Percentiles rank a stretch among this genome's conserved stretches.
phyloP scores from a whole-genome alignment of 1,284 basidiomycete species.

The Ceratobasidium sp. region DNA sequence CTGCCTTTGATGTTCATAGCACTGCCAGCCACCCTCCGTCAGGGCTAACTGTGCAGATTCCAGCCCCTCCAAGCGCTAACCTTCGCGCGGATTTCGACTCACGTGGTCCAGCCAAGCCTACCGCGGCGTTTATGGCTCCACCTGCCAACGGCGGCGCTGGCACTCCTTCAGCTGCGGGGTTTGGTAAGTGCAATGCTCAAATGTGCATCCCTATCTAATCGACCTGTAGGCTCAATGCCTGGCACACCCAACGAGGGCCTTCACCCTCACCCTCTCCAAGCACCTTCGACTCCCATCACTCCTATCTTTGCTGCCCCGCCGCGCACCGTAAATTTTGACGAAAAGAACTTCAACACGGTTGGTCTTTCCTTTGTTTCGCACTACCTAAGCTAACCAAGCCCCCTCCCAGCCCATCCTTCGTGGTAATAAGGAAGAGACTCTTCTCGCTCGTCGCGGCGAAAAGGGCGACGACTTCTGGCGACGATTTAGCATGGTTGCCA shows the following conservation, averaged over 20 bases:
- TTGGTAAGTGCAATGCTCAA: constrained; percentile 36
- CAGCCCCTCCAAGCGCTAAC: constrained; percentile 28
- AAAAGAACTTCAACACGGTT: constrained; percentile 46
- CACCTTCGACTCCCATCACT: constrained; percentile 76
- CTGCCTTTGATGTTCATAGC: constrained; percentile 36
- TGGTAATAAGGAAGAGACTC: constrained; percentile 68
- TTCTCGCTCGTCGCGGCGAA: constrained; percentile 67
- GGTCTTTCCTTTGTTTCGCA: not conserved
- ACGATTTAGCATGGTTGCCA: constrained; percentile 80
- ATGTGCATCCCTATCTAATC: constrained; percentile 50
- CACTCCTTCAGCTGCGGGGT: constrained; percentile 42
- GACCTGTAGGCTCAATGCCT: constrained; percentile 51
- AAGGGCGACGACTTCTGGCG: constrained; percentile 83
- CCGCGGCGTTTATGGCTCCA: constrained; percentile 38
- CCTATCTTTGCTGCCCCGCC: constrained; percentile 73
- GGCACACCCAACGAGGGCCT: constrained; percentile 53
- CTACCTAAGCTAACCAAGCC: constrained; percentile 12
- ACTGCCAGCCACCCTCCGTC: not conserved
- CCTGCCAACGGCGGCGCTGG: constrained; percentile 38
- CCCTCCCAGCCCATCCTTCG: constrained; percentile 62
- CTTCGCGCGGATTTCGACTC: constrained; percentile 36
- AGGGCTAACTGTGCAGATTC: constrained; percentile 20
- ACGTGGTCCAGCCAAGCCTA: constrained; percentile 25
- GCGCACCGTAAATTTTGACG: constrained; percentile 60
- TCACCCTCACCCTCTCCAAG: constrained; percentile 72